These are phyloP conservation scores for Rhizopogon rudus DNA, from an alignment of 768 basidiomycete species.

Conservation along the genomic window DNA sequence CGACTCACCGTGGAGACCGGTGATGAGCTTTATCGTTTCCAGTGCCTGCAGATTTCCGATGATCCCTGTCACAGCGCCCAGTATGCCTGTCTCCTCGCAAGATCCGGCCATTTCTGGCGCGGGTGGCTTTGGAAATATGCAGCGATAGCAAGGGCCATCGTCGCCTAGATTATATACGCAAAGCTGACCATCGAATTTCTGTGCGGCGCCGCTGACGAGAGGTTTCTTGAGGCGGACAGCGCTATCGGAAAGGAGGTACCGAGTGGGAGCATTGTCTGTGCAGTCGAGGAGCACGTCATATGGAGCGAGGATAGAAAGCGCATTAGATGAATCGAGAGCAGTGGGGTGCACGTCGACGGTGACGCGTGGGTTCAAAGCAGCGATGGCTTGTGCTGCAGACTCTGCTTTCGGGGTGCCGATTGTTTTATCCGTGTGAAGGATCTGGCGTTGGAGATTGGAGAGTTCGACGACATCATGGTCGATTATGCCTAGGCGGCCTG, in stretches of 20 bases:
- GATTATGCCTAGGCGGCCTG: slow-evolving; percentile 80
- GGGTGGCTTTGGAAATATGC: slow-evolving; percentile 83
- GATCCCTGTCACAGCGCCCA: slow-evolving; percentile 85
- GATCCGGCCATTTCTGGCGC: slow-evolving; percentile 57
- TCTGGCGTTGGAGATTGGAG: slow-evolving; percentile 90
- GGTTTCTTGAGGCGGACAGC: slow-evolving; percentile 73
- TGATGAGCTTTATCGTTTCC: slow-evolving; percentile 78
- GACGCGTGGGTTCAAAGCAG: slow-evolving; percentile 48
- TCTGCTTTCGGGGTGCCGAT: slow-evolving; percentile 78
- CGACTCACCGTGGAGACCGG: slow-evolving; percentile 56
- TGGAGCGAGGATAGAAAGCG: slow-evolving; percentile 48
- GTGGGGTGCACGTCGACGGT: slow-evolving; percentile 54
- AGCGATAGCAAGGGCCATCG: slow-evolving; percentile 88
- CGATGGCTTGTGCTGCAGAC: slow-evolving; percentile 69
- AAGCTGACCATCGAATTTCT: slow-evolving; percentile 78
- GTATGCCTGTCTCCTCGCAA: slow-evolving; percentile 86
- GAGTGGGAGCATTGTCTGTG: slow-evolving; percentile 89
- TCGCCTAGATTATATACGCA: slow-evolving; percentile 66
- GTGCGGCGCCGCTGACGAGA: slow-evolving; percentile 91
- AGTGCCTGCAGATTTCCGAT: slow-evolving; percentile 89
- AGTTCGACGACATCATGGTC: slow-evolving; percentile 87
- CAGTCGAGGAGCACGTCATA: slow-evolving; percentile 89
- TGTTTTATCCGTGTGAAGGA: slow-evolving; percentile 72
- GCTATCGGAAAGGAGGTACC: slow-evolving; percentile 89
- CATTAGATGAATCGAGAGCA: slow-evolving; percentile 58